Evolutionary conservation across 2,329 filamentous ascomycete genomes (phyloP).

Genomic region (Cladosporium sp.): DNA sequence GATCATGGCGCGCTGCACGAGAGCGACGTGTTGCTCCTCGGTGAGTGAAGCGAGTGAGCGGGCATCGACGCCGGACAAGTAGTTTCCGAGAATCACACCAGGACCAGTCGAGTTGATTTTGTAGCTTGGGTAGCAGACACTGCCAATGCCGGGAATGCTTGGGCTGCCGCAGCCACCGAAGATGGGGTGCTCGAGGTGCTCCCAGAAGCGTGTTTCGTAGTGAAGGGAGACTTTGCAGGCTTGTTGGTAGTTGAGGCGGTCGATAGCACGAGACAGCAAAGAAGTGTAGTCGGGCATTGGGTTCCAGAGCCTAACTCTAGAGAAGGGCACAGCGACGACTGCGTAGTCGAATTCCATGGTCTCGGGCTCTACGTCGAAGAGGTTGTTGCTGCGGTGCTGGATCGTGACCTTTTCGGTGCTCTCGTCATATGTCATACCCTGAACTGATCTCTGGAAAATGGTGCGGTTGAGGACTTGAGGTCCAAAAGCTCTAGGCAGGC

Average conservation of each 20-base stretch:
- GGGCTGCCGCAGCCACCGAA: constrained; percentile 59
- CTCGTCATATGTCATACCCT: constrained; percentile 53
- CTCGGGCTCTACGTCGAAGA: constrained; percentile 39
- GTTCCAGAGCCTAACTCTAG: constrained; percentile 59
- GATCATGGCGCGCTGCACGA: constrained; percentile 61
- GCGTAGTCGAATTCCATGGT: constrained; percentile 61
- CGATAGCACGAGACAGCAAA: constrained; percentile 47
- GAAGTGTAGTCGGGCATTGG: constrained; percentile 49
- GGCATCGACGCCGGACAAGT: constrained; percentile 47
- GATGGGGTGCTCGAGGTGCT: constrained; percentile 53
- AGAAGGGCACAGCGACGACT: constrained; percentile 62
- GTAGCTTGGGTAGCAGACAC: constrained; percentile 65
- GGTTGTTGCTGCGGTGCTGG: constrained; percentile 49
- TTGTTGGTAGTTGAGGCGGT: constrained; percentile 46
- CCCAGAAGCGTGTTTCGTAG: constrained; percentile 62
- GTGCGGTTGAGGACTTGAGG: constrained; percentile 57
- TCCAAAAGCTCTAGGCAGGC: constrained; percentile 58
- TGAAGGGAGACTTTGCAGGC: constrained; percentile 60
- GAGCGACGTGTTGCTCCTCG: constrained; percentile 59
- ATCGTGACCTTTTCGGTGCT: constrained; percentile 53
- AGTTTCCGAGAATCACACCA: constrained; percentile 59
- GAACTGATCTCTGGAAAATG: constrained; percentile 54
- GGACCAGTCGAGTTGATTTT: constrained; percentile 60
- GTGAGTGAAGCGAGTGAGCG: constrained; percentile 46
- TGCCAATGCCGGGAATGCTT: constrained; percentile 59